These are phyloP conservation scores for Rhodotorula babjevae DNA, from an alignment of 768 basidiomycete species.

Conservation along the genomic window DNA sequence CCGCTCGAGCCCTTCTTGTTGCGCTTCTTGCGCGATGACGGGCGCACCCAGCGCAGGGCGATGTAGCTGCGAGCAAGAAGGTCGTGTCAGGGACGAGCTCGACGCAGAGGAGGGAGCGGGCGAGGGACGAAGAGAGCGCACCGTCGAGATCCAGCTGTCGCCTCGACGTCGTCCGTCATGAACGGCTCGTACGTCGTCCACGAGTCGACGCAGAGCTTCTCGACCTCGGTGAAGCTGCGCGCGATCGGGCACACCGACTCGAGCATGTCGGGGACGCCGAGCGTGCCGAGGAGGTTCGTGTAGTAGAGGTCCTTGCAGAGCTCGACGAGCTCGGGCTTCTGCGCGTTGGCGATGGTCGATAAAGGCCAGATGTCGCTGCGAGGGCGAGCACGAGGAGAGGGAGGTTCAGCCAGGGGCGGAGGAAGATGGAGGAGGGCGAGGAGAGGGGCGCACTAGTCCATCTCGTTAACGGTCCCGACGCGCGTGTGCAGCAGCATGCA, in stretches of 20 bases:
- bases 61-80: slow-evolving; percentile 11
- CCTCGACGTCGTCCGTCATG: slow-evolving; percentile 18
- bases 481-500: slow-evolving; percentile 40
- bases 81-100: too few species aligned
- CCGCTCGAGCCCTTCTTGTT: slow-evolving; percentile 7
- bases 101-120: neutral
- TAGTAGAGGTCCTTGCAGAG: slow-evolving; percentile 25
- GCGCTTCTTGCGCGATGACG: slow-evolving; percentile 23
- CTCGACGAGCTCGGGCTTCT: neutral
- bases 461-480: slow-evolving; percentile 21
- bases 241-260: slow-evolving; percentile 24
- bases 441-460: slow-evolving; percentile 28
- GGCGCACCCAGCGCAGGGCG: slow-evolving; percentile 27
- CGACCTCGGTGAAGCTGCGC: slow-evolving; percentile 25
- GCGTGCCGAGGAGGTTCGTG: slow-evolving; percentile 14
- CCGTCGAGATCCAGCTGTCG: neutral
- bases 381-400: too few species aligned
- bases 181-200: slow-evolving; percentile 32
- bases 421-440: neutral
- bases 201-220: slow-evolving; percentile 24
- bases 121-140: neutral
- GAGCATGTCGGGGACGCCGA: slow-evolving; percentile 36
- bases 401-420: too few species aligned
- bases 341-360: neutral
- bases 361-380: slow-evolving; percentile 27